phyloP scores from a whole-genome alignment of 2,329 filamentous ascomycete genomes.

The Fusarium torreyae region DNA sequence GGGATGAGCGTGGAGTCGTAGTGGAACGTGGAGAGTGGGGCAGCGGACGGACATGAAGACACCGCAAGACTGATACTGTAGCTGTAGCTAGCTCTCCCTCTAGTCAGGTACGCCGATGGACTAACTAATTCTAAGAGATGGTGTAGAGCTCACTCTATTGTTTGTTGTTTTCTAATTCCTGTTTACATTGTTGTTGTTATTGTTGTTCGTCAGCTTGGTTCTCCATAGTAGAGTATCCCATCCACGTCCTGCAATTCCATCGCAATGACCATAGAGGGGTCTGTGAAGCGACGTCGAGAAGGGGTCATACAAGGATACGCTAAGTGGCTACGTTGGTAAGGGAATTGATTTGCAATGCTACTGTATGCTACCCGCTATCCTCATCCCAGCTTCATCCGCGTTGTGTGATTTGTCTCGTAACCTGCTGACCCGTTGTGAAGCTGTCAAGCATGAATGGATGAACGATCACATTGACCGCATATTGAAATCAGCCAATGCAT shows the following conservation, averaged over 20 bases:
- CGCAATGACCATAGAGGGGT: conserved; percentile 29
- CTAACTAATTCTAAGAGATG: neutral
- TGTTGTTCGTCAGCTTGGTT: conserved; percentile 20
- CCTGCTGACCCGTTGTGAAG: conserved; percentile 1
- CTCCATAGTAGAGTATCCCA: conserved; percentile 10
- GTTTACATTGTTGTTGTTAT: conserved; percentile 4
- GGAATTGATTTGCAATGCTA: conserved; percentile 34
- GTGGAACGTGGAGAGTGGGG: conserved; percentile 46
- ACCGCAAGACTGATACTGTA: conserved; percentile 37
- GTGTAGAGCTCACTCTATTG: neutral
- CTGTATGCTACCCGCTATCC: conserved; percentile 23
- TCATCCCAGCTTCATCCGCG: conserved; percentile 27
- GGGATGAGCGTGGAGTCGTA: conserved; percentile 45
- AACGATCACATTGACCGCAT: conserved; percentile 18
- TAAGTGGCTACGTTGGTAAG: conserved; percentile 34
- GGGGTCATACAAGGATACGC: conserved; percentile 25
- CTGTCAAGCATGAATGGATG: conserved; percentile 6
- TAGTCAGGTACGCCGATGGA: conserved; percentile 23
- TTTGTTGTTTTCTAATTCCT: conserved; percentile 21
- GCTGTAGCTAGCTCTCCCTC: conserved; percentile 2
- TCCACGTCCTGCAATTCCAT: conserved; percentile 23
- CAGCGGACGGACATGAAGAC: conserved; percentile 28
- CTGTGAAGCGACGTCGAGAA: conserved; percentile 38
- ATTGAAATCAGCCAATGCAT: conserved; percentile 14
- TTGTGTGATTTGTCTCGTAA: conserved; percentile 19